Percentiles rank a stretch among this genome's conserved stretches.
Evolutionary conservation across 2,329 filamentous ascomycete genomes (phyloP).

Genomic region (Aspergillus sergii): DNA sequence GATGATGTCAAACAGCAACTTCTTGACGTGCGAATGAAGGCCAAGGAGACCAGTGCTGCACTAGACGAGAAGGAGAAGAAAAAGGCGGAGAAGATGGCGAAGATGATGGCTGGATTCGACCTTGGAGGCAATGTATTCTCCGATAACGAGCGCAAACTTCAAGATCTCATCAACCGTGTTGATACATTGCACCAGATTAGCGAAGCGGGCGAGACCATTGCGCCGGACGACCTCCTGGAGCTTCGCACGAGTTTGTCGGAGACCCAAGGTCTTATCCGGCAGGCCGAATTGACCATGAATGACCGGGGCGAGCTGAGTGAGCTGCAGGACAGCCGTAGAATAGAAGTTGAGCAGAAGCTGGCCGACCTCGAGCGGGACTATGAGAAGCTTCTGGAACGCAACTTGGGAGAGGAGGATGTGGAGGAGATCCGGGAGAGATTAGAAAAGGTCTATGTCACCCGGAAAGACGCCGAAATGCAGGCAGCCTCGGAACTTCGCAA

Average conservation of each 20-base stretch:
- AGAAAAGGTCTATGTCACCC: slow-evolving; percentile 74
- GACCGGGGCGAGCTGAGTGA: slow-evolving; percentile 66
- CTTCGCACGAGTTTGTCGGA: slow-evolving; percentile 80
- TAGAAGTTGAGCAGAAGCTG: slow-evolving; percentile 77
- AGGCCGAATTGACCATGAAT: slow-evolving; percentile 85
- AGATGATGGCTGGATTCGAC: slow-evolving; percentile 99
- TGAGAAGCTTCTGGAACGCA: slow-evolving; percentile 77
- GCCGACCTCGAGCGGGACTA: slow-evolving; percentile 78
- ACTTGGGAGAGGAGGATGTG: slow-evolving; percentile 75
- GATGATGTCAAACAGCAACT: slow-evolving; percentile 97
- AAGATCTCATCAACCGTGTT: slow-evolving; percentile 79
- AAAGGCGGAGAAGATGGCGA: slow-evolving; percentile 98
- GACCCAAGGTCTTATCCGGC: slow-evolving; percentile 87
- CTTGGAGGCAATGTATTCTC: slow-evolving; percentile 91
- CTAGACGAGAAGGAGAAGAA: slow-evolving; percentile 97
- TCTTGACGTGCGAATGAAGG: slow-evolving; percentile 92
- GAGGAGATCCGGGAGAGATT: slow-evolving; percentile 82
- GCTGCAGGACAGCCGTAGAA: slow-evolving; percentile 65
- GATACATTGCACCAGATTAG: slow-evolving; percentile 78
- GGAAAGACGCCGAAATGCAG: slow-evolving; percentile 72
- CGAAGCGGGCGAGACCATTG: slow-evolving; percentile 74
- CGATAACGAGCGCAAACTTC: slow-evolving; percentile 84
- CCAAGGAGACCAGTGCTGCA: slow-evolving; percentile 86
- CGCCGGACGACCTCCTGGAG: slow-evolving; percentile 77
- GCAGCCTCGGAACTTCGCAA: slow-evolving; percentile 75